These are phyloP conservation scores for Sporobolomyces roseus DNA, from an alignment of 768 basidiomycete genomes.

Conservation along the genomic window DNA sequence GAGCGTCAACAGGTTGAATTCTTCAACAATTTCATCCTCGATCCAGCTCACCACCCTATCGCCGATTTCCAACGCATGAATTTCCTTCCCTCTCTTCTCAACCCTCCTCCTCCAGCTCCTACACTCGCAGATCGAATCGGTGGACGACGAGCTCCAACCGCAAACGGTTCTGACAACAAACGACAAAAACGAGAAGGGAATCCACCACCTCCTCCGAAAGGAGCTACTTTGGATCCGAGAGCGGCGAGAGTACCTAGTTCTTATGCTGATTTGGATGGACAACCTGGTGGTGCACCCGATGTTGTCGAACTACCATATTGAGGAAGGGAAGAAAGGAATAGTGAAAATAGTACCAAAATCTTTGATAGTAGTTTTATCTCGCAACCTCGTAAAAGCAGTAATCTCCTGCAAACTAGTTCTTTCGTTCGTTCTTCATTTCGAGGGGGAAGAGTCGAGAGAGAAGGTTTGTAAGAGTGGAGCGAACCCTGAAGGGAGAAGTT, in stretches of 20 bases:
- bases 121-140: conserved; percentile 26
- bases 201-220: conserved; percentile 36
- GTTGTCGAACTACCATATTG: conserved; percentile 10
- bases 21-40: conserved; percentile 94
- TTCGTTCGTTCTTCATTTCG: no score
- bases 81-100: conserved; percentile 28
- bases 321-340: not conserved
- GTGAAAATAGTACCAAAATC: not conserved
- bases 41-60: conserved; percentile 75
- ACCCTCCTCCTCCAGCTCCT: conserved; percentile 1
- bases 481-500: no score
- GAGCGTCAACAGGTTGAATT: conserved; percentile 57
- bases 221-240: conserved; percentile 32
- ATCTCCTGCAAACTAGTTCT: no score
- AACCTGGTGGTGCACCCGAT: conserved; percentile 9
- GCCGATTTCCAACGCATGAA: conserved; percentile 16
- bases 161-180: not conserved
- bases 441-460: not conserved
- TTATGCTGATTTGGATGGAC: conserved; percentile 37
- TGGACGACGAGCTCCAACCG: not conserved
- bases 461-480: not conserved
- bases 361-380: not conserved
- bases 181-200: conserved; percentile 16
- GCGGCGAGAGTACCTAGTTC: conserved; percentile 19
- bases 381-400: no score